Evolutionary conservation across 73 alveolate species (phyloP).

Genomic region (Diophrys sp.): DNA sequence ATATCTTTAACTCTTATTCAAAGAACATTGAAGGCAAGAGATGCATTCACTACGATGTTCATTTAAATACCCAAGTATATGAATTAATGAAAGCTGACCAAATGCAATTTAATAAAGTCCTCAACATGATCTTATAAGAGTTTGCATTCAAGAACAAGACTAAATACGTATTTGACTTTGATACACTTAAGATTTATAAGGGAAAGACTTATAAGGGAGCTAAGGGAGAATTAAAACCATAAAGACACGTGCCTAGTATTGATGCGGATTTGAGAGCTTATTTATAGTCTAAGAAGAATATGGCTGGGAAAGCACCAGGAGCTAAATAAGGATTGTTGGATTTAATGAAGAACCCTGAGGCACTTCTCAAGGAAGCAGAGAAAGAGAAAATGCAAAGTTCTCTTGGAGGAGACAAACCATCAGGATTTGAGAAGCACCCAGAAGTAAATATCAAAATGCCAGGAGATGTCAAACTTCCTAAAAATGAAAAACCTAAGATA

Average conservation of each 20-base stretch:
- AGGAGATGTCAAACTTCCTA: background rate
- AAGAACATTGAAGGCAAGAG: background rate
- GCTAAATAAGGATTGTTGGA: no score
- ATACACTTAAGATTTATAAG: background rate
- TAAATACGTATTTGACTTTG: background rate
- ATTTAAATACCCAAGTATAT: background rate
- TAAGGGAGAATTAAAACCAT: background rate
- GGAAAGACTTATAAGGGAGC: background rate
- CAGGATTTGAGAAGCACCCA: background rate
- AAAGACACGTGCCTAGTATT: background rate
- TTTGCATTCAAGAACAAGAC: background rate
- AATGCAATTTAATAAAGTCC: no score
- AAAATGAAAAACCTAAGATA: no score
- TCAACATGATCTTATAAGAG: background rate
- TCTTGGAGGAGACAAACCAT: no score
- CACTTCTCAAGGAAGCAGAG: background rate
- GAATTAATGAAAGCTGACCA: background rate
- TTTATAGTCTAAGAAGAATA: background rate
- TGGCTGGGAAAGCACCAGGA: background rate
- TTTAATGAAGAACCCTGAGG: background rate
- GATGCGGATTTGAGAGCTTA: slow-evolving; percentile 1
- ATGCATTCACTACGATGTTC: background rate
- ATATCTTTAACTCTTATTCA: no score
- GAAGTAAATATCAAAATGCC: background rate
- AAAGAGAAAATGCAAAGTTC: background rate